A percentile compares a stretch with the other conserved stretches of the same genome.
These are phyloP conservation scores for Recurvomyces mirabilis DNA, from an alignment of 495 filamentous ascomycete species.

Conservation along the genomic window DNA sequence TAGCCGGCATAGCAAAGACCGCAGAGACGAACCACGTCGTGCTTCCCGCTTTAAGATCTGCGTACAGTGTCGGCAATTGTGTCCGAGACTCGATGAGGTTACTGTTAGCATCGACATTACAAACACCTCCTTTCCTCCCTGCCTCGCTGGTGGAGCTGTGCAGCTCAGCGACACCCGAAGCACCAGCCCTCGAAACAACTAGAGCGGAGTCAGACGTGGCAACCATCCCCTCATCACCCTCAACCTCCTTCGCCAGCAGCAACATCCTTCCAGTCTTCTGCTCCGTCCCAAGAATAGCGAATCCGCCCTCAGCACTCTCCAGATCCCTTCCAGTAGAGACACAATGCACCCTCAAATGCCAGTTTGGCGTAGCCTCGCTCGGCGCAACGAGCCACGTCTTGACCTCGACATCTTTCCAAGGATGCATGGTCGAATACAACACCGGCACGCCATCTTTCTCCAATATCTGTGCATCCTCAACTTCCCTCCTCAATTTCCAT, in stretches of 20 bases:
- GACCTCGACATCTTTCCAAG: constrained; percentile 54
- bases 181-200: constrained; percentile 51
- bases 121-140: constrained; percentile 44
- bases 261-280: constrained; percentile 45
- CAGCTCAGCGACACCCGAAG: constrained; percentile 58
- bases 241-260: constrained; percentile 36
- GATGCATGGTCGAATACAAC: constrained; percentile 55
- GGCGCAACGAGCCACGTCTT: constrained; percentile 56
- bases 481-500: constrained; percentile 61
- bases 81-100: constrained; percentile 62
- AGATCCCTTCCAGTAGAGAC: constrained; percentile 47
- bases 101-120: constrained; percentile 67
- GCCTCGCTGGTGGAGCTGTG: constrained; percentile 22
- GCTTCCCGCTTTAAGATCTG: constrained; percentile 29
- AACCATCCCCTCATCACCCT: constrained; percentile 45
- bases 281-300: constrained; percentile 56
- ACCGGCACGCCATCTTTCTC: constrained; percentile 39
- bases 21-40: constrained; percentile 40
- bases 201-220: constrained; percentile 42
- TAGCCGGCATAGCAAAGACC: constrained; percentile 38
- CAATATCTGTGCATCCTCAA: constrained; percentile 46
- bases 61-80: constrained; percentile 51
- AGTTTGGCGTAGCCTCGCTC: constrained; percentile 41
- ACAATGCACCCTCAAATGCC: constrained; percentile 56
- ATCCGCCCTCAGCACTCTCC: constrained; percentile 58